Base-by-base conservation (phyloP, 768 basidiomycete species). In the Mycena floridula region DNA sequence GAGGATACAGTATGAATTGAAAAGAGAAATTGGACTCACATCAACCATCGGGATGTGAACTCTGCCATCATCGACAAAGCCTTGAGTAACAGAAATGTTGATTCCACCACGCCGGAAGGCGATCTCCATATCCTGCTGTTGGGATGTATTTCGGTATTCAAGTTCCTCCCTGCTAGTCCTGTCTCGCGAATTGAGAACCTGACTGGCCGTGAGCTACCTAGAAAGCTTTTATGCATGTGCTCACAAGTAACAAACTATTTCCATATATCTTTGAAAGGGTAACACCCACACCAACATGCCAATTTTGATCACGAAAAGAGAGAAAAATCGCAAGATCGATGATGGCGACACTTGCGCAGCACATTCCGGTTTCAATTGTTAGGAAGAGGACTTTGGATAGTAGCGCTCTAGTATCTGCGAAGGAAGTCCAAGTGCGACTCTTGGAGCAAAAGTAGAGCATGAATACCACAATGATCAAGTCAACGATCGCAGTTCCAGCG, bases 191-290 rank as follows among this genome's bases (percentile, higher is more conserved):
- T n/a, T n/a, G n/a, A n/a, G n/a, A n/a, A n/a, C n/a, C n/a, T n/a
- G n/a, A n/a, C n/a, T n/a, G n/a, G n/a, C n/a, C n/a, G n/a, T n/a
- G n/a, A n/a, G n/a, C n/a, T n/a, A n/a, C n/a, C n/a, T n/a, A n/a
- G n/a, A n/a, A n/a, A n/a, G n/a, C n/a, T n/a, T n/a, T n/a, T n/a
- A n/a, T n/a, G n/a, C n/a, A n/a, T n/a, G n/a, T 7, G 51, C 54
- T 26, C 20, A 57, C 56, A 50, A 49, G 54, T 7, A 59, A 32
- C 23, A 57, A 40, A 46, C 56, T 59, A 30, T 59, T 59, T 13
- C 52, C 46, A 40, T 59, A 59, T 16, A 59, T 42, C 42, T 59
- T 59, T 5, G 57, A 55, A n/a, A 58, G 30, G 3, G 53, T 40
- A 15, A 58, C 49, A 15, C 50, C 48, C 6, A 56, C 54, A 9